These are phyloP conservation scores for Pyrenophora tritici-repentis DNA, from an alignment of 2,329 filamentous ascomycete genomes.

Conservation along the genomic window DNA sequence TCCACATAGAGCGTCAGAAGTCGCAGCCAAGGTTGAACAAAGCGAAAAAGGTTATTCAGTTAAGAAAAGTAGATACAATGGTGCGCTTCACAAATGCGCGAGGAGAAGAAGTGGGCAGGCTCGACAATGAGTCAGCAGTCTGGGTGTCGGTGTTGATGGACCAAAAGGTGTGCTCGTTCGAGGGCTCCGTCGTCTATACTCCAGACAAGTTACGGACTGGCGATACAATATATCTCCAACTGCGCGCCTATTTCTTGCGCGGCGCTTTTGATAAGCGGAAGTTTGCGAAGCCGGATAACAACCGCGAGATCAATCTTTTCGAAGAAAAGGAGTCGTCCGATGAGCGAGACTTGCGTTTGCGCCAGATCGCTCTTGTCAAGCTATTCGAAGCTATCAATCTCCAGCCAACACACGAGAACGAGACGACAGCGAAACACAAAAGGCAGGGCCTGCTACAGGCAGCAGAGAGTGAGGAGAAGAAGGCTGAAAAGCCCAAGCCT, in stretches of 20 bases:
- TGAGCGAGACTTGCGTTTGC: conserved; percentile 79
- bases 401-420: conserved; percentile 74
- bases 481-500: conserved; percentile 49
- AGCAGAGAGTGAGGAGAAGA: conserved; percentile 84
- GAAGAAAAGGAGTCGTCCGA: conserved; percentile 85
- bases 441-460: conserved; percentile 83
- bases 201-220: conserved; percentile 85
- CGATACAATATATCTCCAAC: conserved; percentile 90
- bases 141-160: conserved; percentile 95
- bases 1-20: conserved; percentile 85
- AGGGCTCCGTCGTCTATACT: conserved; percentile 85
- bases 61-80: conserved; percentile 78
- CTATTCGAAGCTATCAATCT: conserved; percentile 89
- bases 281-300: conserved; percentile 68
- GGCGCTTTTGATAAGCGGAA: conserved; percentile 71
- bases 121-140: conserved; percentile 83
- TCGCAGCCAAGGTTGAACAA: conserved; percentile 60
- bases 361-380: conserved; percentile 86
- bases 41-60: conserved; percentile 54
- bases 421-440: conserved; percentile 75
- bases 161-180: conserved; percentile 84
- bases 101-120: conserved; percentile 82
- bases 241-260: conserved; percentile 75
- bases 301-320: conserved; percentile 74
- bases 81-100: conserved; percentile 84